Evolutionary conservation across 495 filamentous ascomycete genomes (phyloP), one percentile per base, ranked within the genome.

Genomic region (Penicillium paxilli): DNA sequence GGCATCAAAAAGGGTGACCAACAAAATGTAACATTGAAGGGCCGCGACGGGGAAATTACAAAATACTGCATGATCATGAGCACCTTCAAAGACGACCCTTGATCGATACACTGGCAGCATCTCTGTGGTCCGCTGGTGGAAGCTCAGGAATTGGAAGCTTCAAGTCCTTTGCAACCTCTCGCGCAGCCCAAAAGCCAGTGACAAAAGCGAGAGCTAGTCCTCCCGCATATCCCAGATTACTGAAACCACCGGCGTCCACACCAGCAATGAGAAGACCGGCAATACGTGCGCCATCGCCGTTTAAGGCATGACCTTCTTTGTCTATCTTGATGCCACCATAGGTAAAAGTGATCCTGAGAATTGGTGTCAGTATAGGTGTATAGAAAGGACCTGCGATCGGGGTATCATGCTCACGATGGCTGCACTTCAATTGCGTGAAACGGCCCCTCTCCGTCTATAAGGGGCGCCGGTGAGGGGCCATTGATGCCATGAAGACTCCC

Each of bases 361-460:
- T 0, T 21, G n/a, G 44, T 20, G 20, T 44, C 4, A 54, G 25
- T n/a, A 9, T 14, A 8, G 16, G 1, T 52, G 4, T 14, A 7
- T 14, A 38, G 16, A 0, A 38, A 5, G 0, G 1, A 0, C 9
- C 3, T 16, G 16, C 16, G 7, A n/a, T 38, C 4, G 35, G 14
- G 16, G 32, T 11, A 9, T 3, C 17, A 38, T 38, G 7, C 59
- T 28, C 59, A 63, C 62, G 65, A 68, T 48, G 65, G 62, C 24
- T 68, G 65, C 10, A 68, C 59, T 44, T 68, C 61, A 54, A 65
- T 68, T 4, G 52, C 65, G 46, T 60, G 57, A 35, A 63, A 65
- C 4, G 59, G 62, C 24, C 65, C 65, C 41, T 68, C 56, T 2
- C 61, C 61, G 11, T 67, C 65, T 0, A 61, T 54, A n/a, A 67